Evolutionary conservation across 2,329 filamentous ascomycete genomes (phyloP), one percentile per base, ranked within the genome.

Genomic region (Madurella fahalii): DNA sequence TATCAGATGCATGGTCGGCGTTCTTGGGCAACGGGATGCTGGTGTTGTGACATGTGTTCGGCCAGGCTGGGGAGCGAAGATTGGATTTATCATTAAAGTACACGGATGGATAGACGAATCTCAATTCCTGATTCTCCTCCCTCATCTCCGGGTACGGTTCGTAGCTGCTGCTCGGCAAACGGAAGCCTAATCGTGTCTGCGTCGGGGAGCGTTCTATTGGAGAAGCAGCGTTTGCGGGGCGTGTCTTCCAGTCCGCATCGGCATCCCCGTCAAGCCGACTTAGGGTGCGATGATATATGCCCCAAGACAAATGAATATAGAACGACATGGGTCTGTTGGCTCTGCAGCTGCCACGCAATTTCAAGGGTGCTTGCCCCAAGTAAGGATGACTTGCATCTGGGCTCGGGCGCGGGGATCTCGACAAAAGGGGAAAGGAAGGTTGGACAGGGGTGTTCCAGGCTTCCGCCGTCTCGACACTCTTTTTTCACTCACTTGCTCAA

Each of bases 1-100:
- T 47, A 50, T 52, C 40, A 42, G 51, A 58, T 58, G 58, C 53
- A 64, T 63, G 56, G 57, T 49, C 47, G 63, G 64, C 62, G 65
- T 66, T 67, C 34, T 25, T 59, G 51, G 56, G 40, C 13, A 47
- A 31, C 50, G 43, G 54, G 16, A 51, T 41, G 42, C 20, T 43
- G 31, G 39, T 51, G 45, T 20, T 50, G 54, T 20, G 17, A 44
- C 8, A 44, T 44, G 42, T 9, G 34, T 9, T 20, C 5, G 42
- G 42, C 12, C 43, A 20, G 43, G 43, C 43, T 46, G 30, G 25
- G 43, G 12, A 17, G 43, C 9, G 20, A 42, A 47, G 45, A 47
- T 18, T 47, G 45, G 30, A 32, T 37, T 47, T 34, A 37, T 47
- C 30, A 47, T 11, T 15, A 47, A 20, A 20, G 12, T 47, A 31